Evolutionary conservation across 768 basidiomycete species (phyloP).

Genomic region (Sarcodon sp.): DNA sequence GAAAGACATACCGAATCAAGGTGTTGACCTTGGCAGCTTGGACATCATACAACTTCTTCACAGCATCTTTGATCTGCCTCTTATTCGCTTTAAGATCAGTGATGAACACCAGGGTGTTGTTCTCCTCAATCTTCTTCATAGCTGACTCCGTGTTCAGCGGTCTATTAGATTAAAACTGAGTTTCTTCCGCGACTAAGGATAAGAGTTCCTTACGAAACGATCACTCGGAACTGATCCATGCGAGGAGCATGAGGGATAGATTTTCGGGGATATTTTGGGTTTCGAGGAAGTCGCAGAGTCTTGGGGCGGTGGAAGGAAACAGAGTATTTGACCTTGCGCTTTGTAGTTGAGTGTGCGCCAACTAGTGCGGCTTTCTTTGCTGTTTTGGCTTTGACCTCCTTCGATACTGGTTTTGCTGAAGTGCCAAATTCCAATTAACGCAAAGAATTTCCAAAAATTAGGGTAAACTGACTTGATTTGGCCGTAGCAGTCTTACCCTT

Average conservation of each 20-base stretch:
- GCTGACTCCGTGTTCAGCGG: constrained; percentile 93
- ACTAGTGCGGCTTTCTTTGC: constrained; percentile 96
- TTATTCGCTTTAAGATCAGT: constrained; percentile 95
- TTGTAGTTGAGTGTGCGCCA: constrained; percentile 62
- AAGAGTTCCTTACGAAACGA: constrained; percentile 58
- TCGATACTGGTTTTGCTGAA: constrained; percentile 11
- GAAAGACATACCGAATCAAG: constrained; percentile 69
- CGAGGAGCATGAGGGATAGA: constrained; percentile 83
- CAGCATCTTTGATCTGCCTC: constrained; percentile 98
- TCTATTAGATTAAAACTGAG: constrained; percentile 20
- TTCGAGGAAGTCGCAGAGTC: constrained; percentile 74
- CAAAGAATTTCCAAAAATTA: not conserved
- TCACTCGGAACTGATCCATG: constrained; percentile 95
- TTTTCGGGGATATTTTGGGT: constrained; percentile 93
- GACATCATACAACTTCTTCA: constrained; percentile 98
- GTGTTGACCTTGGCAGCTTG: constrained; percentile 96
- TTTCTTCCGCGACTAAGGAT: not conserved
- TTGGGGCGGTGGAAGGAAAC: constrained; percentile 96
- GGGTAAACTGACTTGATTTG: constrained; percentile 23
- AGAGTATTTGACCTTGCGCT: constrained; percentile 73
- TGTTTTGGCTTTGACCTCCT: constrained; percentile 69
- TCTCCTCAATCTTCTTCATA: constrained; percentile 99
- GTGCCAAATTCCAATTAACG: not conserved
- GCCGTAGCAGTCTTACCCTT: constrained; percentile 48
- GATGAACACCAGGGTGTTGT: constrained; percentile 98